Base-by-base conservation (phyloP, 176 grass and related monocot species). In the Musa acuminata region DNA sequence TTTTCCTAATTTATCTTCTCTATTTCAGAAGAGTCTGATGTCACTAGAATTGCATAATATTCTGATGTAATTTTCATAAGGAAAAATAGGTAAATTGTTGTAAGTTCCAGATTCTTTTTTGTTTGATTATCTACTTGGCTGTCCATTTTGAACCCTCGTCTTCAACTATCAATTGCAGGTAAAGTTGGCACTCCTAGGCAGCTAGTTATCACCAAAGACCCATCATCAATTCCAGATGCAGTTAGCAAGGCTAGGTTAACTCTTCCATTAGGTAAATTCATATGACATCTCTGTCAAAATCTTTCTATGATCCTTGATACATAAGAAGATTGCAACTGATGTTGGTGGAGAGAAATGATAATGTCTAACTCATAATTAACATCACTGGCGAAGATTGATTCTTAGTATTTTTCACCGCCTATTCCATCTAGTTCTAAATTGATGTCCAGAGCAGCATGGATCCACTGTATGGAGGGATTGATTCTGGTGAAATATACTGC, bases 121-220 rank as follows among this genome's bases (percentile, higher is more conserved):
- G 35, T 43, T 43, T 5, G 35, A 43, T 4, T 43, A 6, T 43
- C 35, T 43, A 43, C 4, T 43, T 43, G 3, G 8, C 26, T 43
- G 25, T 69, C 27, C 0, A 69, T 11, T 50, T 70, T 49, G 43
- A 51, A 70, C n/a, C n/a, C 19, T 19, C 29, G 35, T 43, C 35
- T 43, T 43, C 0, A 5, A 6, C n/a, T 60, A 2, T 10, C 1
- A 27, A 83, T 84, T 87, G 76, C 81, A 99, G 95, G 95, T 85
- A 87, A 86, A 87, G 90, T 99, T 75, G 78, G 82, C 48, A 84
- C 88, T 60, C 95, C 95, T 35, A 99, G 84, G 79, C 95, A 99
- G 69, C 76, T 99, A 53, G 92, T 99, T 73, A 80, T 99, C 75
- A 89, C 82, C 52, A 84, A 77, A 72, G 95, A 99, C 72, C 84